Conservation (phyloP, 2,329 filamentous ascomycete genomes). For the Stagonosporopsis chrysanthemi region DNA sequence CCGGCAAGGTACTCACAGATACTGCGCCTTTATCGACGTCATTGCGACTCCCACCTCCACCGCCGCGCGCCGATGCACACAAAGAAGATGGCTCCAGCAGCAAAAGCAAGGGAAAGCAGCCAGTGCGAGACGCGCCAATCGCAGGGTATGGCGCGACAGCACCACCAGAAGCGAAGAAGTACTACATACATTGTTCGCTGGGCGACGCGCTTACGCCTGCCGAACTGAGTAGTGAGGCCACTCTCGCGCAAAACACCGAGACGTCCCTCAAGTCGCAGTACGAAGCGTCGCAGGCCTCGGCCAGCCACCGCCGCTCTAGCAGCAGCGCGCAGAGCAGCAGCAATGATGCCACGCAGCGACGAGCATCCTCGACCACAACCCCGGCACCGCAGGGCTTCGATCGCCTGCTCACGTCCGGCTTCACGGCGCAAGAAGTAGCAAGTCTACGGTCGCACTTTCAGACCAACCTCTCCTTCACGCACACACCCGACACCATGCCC, state of each 20-base stretch:
- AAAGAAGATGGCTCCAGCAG: slow-evolving; percentile 32
- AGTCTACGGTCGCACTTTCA: slow-evolving; percentile 88
- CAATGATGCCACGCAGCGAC: slow-evolving; percentile 22
- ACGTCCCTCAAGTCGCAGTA: slow-evolving; percentile 44
- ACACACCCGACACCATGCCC: slow-evolving; percentile 90
- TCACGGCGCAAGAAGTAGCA: slow-evolving; percentile 82
- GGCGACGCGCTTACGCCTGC: slow-evolving; percentile 72
- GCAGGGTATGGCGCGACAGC: slow-evolving; percentile 29
- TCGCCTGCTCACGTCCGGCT: slow-evolving; percentile 79
- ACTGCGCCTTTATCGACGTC: slow-evolving; percentile 70
- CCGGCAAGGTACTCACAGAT: slow-evolving; percentile 85
- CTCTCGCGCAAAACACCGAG: slow-evolving; percentile 51
- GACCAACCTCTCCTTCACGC: slow-evolving; percentile 79
- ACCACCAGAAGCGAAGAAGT: slow-evolving; percentile 55
- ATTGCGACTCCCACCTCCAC: slow-evolving; percentile 69
- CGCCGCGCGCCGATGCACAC: slow-evolving; percentile 49
- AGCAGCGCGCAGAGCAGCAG: slow-evolving; percentile 19
- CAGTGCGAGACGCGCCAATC: slow-evolving; percentile 58
- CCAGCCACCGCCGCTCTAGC: slow-evolving; percentile 27
- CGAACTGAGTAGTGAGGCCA: slow-evolving; percentile 75
- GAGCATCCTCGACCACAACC: slow-evolving; percentile 52
- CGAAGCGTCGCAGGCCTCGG: slow-evolving; percentile 23
- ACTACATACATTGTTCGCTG: slow-evolving; percentile 96
- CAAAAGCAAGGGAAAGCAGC: slow-evolving; percentile 73
- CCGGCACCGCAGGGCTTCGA: slow-evolving; percentile 83